Conservation (phyloP, 2,329 filamentous ascomycete genomes). For the Diaporthe ilicicola region DNA sequence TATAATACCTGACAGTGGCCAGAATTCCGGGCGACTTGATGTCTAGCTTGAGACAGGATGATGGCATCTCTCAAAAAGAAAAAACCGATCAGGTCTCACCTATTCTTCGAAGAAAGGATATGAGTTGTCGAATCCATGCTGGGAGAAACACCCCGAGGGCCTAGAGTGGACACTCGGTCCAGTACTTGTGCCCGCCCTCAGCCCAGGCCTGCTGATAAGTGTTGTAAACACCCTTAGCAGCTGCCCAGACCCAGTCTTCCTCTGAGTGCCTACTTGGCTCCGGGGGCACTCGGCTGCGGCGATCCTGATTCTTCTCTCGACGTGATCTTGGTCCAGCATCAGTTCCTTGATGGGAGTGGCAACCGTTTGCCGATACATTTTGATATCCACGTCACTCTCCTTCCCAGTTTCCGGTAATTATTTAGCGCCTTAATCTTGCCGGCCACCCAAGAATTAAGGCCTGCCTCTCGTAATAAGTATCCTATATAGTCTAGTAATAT, state of each 20-base stretch:
- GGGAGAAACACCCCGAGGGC: background rate
- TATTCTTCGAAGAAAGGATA: too few relatives aligned
- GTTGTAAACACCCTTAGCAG: background rate
- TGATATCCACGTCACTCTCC: background rate
- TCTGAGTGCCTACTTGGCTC: background rate
- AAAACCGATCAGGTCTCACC: background rate
- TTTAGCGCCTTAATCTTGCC: background rate
- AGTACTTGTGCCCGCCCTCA: background rate
- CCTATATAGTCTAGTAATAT: background rate
- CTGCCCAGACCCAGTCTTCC: background rate
- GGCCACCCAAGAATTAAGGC: background rate
- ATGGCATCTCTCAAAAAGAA: background rate
- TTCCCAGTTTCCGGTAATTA: too few relatives aligned
- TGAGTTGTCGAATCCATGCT: background rate
- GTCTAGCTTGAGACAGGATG: too few relatives aligned
- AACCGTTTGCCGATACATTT: background rate
- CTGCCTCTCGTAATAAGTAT: too few relatives aligned
- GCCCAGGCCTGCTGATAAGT: background rate
- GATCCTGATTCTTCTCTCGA: background rate
- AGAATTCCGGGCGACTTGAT: too few relatives aligned
- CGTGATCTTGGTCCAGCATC: conserved; percentile 5
- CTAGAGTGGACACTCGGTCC: background rate
- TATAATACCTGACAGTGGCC: too few relatives aligned
- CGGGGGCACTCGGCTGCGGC: background rate
- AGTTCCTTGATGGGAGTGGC: background rate